Evolutionary conservation across 2,329 filamentous ascomycete genomes (phyloP).

Genomic region (Penicillium brevicompactum): DNA sequence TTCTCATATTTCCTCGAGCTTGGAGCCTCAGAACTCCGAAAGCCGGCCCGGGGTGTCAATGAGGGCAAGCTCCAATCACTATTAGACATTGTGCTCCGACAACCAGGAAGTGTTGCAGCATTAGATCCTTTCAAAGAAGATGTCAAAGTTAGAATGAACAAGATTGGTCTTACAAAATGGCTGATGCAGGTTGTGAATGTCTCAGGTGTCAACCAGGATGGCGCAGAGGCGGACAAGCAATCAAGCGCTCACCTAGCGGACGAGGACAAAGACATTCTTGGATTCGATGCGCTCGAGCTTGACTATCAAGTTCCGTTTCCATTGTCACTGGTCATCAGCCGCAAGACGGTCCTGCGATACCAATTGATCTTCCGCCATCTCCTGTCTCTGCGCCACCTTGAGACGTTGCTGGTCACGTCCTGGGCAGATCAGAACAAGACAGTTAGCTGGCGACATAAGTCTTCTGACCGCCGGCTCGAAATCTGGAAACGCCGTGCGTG

Average conservation of each 20-base stretch:
- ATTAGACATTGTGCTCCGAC: constrained; percentile 93
- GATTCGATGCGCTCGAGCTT: constrained; percentile 89
- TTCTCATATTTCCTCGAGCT: constrained; percentile 98
- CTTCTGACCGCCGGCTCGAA: constrained; percentile 72
- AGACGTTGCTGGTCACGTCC: constrained; percentile 79
- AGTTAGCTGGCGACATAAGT: constrained; percentile 79
- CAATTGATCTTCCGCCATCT: constrained; percentile 95
- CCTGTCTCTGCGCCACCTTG: constrained; percentile 83
- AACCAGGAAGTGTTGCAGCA: constrained; percentile 90
- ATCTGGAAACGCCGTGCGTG: constrained; percentile 91
- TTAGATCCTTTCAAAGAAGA: constrained; percentile 98
- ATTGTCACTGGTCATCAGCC: constrained; percentile 89
- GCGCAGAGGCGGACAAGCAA: constrained; percentile 67
- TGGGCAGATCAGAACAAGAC: constrained; percentile 90
- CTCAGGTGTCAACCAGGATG: constrained; percentile 87
- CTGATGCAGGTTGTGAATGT: constrained; percentile 96
- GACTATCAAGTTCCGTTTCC: constrained; percentile 96
- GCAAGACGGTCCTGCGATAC: constrained; percentile 95
- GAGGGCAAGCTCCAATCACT: constrained; percentile 91
- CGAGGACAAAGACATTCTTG: constrained; percentile 81
- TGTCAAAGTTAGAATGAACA: constrained; percentile 96
- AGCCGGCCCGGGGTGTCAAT: constrained; percentile 85
- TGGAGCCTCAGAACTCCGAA: constrained; percentile 83
- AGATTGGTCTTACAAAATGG: constrained; percentile 87
- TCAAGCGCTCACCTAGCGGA: constrained; percentile 64